Conservation (phyloP, 495 filamentous ascomycete genomes). For the Evansstolkia leycettana region DNA sequence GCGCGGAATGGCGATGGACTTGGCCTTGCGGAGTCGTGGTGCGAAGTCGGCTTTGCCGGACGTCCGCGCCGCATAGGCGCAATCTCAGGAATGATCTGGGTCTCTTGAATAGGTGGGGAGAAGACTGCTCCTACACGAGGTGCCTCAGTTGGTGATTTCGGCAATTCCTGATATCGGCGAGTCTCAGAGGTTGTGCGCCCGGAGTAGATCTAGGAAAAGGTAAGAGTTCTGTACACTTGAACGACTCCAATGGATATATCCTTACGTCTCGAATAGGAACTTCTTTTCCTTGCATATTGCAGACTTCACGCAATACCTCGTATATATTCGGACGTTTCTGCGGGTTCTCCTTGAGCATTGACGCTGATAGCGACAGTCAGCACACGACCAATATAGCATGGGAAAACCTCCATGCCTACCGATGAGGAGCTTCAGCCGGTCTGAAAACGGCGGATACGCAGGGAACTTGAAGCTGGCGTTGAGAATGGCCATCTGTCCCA, state of each 20-base stretch:
- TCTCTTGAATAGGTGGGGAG: conserved; percentile 50
- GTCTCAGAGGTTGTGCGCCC: conserved; percentile 51
- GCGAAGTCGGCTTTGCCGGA: conserved; percentile 43
- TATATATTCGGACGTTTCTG: conserved; percentile 84
- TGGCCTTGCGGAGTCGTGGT: conserved; percentile 39
- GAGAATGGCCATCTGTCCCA: conserved; percentile 94
- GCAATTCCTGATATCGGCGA: conserved; percentile 49
- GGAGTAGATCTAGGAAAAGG: conserved; percentile 61
- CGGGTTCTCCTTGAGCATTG: conserved; percentile 81
- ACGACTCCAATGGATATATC: conserved; percentile 3
- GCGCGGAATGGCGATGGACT: conserved; percentile 62
- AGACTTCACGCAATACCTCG: conserved; percentile 75
- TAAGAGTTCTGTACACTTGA: conserved; percentile 6
- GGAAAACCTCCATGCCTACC: conserved; percentile 39
- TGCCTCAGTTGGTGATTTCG: conserved; percentile 38
- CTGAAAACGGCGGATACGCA: conserved; percentile 75
- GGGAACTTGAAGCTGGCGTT: conserved; percentile 95
- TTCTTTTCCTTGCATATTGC: conserved; percentile 77
- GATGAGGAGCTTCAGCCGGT: conserved; percentile 81
- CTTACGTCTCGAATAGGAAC: conserved; percentile 86
- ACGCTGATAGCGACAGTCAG: conserved; percentile 39
- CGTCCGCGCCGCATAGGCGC: conserved; percentile 89
- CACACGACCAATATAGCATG: not conserved
- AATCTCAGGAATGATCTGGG: conserved; percentile 73
- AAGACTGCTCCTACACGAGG: conserved; percentile 60